Base-by-base conservation (phyloP, 148 eudicot genomes). In the Rhododendron williamsianum region DNA sequence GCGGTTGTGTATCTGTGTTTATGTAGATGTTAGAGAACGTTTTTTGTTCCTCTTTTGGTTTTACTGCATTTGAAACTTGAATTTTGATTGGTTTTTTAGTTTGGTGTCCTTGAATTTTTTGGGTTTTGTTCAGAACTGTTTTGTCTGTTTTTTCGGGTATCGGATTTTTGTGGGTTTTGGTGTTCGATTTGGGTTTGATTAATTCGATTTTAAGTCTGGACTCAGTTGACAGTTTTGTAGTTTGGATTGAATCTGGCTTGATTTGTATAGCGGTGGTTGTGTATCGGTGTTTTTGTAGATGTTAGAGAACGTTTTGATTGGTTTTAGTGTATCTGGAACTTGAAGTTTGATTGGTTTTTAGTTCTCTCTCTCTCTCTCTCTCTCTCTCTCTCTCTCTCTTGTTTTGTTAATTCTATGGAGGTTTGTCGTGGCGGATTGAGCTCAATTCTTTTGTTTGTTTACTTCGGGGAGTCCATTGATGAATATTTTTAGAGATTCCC, bases 401-500 rank as follows among this genome's bases (percentile, higher is more conserved):
- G 18, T 18, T 80, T 54, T 80, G 82, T 33, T 54, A 33, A 30
- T 71, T 49, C 8, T 58, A 1, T 48, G 79, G 19, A 48, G 85
- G 54, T 72, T 48, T 49, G 16, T 49, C 18, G 23, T 48, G 52
- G 45, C 33, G 63, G 10, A 48, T 48, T 72, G 78, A 13, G 65
- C 63, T 3, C 79, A 72, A 48, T 46, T 71, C 30, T 21, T 48
- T 2, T 9, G 16, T 13, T 49, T 45, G 4, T n/a, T 67, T 82
- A 15, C 30, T 12, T 82, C 25, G 27, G 56, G 38, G 58, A 67
- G 77, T 27, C 36, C 41, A 72, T 72, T 21, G 25, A 83, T 72
- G 79, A 83, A 49, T 71, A 83, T 19, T 83, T 13, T 21, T 71
- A 27, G 79, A 48, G 78, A 71, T 71, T 49, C 79, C 79, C 73